Evolutionary conservation across 495 filamentous ascomycete species (phyloP), one percentile per base, ranked within the genome.

Genomic region (Trichoderma reesei): DNA sequence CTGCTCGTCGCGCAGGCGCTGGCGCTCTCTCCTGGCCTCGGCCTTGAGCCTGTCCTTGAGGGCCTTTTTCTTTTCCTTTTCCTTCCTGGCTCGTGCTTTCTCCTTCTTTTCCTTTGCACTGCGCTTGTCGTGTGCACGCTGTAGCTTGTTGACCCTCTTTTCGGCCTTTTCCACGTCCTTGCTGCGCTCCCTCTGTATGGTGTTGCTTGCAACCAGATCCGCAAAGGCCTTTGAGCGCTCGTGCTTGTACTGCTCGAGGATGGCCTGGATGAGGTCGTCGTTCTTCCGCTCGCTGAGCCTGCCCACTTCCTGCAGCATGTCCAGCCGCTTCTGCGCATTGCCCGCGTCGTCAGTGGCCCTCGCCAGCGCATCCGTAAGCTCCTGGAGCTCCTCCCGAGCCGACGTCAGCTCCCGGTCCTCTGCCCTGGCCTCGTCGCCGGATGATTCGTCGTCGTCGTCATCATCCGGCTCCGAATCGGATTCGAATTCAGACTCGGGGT

Each of bases 1-100:
- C 37, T 79, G 73, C 71, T 88, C 83, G 56, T 73, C 72, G 60
- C 79, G 77, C 65, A 84, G 72, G 54, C 85, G 77, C 6, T 63
- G 64, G 65, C 81, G 81, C 65, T 86, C 79, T 66, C 80, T 76
- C 6, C 48, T 44, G 42, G 72, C 71, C 69, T 85, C 79, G 11
- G 70, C 69, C 54, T 74, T 73, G 59, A 77, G 70, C 3, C 74
- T 62, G 60, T 78, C 70, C 67, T 79, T 82, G 34, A 68, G 68
- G 13, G 73, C 34, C 67, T 79, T 82, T 10, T 66, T 65, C 65
- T 76, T 77, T 60, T 68, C 71, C 63, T 70, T 75, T 38, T 69
- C 56, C 1, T 68, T 64, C 68, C 79, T 80, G 4, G 51, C 51
- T 11, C 13, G 20, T 39, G 68, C 66, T 67, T 78, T 77, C 18